Evolutionary conservation across 2,329 filamentous ascomycete genomes (phyloP), one percentile per base, ranked within the genome.

Genomic region (Atkinsonella hypoxylon): DNA sequence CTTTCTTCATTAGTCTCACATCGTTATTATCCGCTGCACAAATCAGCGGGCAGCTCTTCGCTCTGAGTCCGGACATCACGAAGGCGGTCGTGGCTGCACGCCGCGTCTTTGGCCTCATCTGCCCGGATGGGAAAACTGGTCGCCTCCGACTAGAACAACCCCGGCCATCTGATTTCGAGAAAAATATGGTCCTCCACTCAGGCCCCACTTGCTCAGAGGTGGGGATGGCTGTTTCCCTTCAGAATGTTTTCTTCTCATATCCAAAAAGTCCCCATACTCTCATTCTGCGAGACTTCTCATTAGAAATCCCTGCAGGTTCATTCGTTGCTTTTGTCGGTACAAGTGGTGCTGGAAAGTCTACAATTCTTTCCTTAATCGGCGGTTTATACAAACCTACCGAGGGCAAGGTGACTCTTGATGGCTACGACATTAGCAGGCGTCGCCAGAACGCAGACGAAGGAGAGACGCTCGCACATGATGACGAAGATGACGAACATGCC

Each of bases 1-100:
- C 78, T 3, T 84, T 83, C 64, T 75, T 84, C 57, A 81, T 83
- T 55, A 36, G 78, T 83, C 6, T 36, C 4, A 15, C 15, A 7
- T 36, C 34, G 11, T 10, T 36, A 4, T 15, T 36, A 36, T 36
- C 34, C 15, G 34, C 34, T 20, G 40, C 39, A 15, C 5, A 36
- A 10, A 36, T 15, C 34, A 36, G 34, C 15, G 34, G 46, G 15
- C 15, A 17, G 17, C 31, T 48, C n/a, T 48, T 48, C 22, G 22
- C 17, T 17, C 46, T 48, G 8, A 34, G 30, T n/a, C 46, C 46
- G 5, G 46, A 48, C 12, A 9, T 85, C 32, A 76, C 78, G 3
- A 74, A 74, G 31, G 81, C 81, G 0, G 72, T 70, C 46, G 68
- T 67, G 1, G 78, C 81, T 4, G 73, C 76, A 36, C 67, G 66